Evolutionary conservation across 2,329 filamentous ascomycete species (phyloP).

Genomic region (Pezicula radicicola): DNA sequence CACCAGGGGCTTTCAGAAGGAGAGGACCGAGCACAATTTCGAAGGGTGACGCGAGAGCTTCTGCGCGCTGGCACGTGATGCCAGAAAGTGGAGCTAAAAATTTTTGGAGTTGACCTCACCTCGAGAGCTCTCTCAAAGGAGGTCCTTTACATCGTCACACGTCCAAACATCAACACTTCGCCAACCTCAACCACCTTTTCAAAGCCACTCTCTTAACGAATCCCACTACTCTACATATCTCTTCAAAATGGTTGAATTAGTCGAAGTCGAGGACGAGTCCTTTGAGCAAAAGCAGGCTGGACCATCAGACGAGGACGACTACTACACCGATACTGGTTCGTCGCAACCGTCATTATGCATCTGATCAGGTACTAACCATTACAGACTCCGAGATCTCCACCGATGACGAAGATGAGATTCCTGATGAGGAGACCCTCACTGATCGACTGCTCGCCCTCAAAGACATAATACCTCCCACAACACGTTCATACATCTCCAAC

Average conservation of each 20-base stretch:
- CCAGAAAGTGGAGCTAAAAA: background rate
- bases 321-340: slow-evolving; percentile 89
- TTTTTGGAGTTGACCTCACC: background rate
- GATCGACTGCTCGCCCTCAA: slow-evolving; percentile 71
- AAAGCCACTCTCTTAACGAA: background rate
- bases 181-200: slow-evolving; percentile 1
- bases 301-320: slow-evolving; percentile 70
- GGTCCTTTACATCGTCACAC: background rate
- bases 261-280: slow-evolving; percentile 95
- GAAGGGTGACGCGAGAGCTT: background rate
- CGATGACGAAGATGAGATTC: slow-evolving; percentile 65
- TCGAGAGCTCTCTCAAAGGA: background rate
- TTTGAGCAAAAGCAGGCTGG: slow-evolving; percentile 72
- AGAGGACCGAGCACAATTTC: background rate
- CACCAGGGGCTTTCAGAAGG: too few relatives aligned
- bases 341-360: slow-evolving; percentile 6
- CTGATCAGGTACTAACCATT: slow-evolving; percentile 10
- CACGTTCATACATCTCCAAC: slow-evolving; percentile 65
- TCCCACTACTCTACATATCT: background rate
- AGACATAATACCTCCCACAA: slow-evolving; percentile 73
- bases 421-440: slow-evolving; percentile 54
- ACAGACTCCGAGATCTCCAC: slow-evolving; percentile 81
- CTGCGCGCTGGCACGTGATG: too few relatives aligned
- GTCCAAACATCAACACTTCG: background rate
- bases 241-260: slow-evolving; percentile 85